Conservation (phyloP, 208 protist species). For the Kentomonas sorsogonicus region DNA sequence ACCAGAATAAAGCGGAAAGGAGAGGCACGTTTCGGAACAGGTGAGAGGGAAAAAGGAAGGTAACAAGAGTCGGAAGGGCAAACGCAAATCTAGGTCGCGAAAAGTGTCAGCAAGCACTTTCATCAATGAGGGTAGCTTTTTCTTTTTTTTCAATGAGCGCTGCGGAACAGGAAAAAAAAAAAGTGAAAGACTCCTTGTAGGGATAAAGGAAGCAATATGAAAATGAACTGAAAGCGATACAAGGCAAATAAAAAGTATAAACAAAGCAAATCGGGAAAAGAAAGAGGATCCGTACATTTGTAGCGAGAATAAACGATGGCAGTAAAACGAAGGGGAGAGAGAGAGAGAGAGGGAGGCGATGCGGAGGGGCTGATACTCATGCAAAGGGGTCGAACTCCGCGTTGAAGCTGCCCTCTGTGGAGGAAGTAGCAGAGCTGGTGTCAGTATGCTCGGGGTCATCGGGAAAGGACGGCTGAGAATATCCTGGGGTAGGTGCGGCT, state of each 20-base stretch:
- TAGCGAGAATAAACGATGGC: not conserved
- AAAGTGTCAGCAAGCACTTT: too few species aligned
- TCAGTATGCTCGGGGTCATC: too few species aligned
- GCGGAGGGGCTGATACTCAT: conserved; percentile 5
- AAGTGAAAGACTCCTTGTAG: too few species aligned
- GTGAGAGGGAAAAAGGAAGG: not conserved
- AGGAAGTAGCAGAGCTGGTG: too few species aligned
- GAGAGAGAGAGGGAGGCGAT: not conserved
- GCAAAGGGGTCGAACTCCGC: conserved; percentile 53
- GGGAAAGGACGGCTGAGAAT: not conserved
- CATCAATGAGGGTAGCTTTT: conserved; percentile 8
- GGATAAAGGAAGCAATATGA: conserved; percentile 6
- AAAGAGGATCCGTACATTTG: not conserved
- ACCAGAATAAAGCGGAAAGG: too few species aligned
- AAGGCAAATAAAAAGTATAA: not conserved
- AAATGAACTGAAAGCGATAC: not conserved
- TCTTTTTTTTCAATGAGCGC: too few species aligned
- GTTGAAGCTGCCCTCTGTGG: conserved; percentile 26
- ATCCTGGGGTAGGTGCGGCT: too few species aligned
- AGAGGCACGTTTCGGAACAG: too few species aligned
- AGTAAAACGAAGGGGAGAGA: not conserved
- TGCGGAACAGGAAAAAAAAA: too few species aligned
- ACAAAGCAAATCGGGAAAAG: conserved; percentile 1
- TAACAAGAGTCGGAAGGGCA: conserved; percentile 6
- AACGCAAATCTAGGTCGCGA: too few species aligned